These are phyloP conservation scores for Phoma sp. DNA, from an alignment of 2,329 filamentous ascomycete genomes.

Conservation along the genomic window DNA sequence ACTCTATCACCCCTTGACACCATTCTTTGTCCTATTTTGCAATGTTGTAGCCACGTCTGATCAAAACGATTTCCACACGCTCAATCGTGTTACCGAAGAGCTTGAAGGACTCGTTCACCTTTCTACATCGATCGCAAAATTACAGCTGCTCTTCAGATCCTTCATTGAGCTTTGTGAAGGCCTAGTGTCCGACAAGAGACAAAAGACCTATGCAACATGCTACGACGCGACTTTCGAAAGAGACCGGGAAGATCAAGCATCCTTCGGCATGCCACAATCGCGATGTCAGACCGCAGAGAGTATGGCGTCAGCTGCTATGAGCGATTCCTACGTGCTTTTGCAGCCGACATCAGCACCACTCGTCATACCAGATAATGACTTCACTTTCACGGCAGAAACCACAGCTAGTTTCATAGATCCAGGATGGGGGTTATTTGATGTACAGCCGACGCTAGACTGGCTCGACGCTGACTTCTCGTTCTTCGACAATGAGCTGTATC, in stretches of 20 bases:
- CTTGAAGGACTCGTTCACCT: slow-evolving; percentile 25
- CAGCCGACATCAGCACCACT: too few species aligned
- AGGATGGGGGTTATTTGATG: slow-evolving; percentile 26
- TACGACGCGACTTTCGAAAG: too few species aligned
- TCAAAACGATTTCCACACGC: slow-evolving; percentile 18
- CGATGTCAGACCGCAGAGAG: too few species aligned
- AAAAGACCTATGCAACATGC: too few species aligned
- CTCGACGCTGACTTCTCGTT: slow-evolving; percentile 28
- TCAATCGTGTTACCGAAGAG: slow-evolving; percentile 20
- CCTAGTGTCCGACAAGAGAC: too few species aligned
- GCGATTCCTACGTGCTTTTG: too few species aligned
- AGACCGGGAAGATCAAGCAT: too few species aligned
- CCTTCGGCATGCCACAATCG: too few species aligned
- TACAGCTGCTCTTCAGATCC: too few species aligned
- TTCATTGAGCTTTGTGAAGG: too few species aligned
- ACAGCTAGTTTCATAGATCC: slow-evolving; percentile 4
- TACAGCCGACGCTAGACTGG: slow-evolving; percentile 32
- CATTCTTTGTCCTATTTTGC: slow-evolving; percentile 32
- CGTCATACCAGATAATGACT: not conserved
- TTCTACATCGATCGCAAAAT: not conserved
- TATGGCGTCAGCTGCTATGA: too few species aligned
- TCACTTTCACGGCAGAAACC: not conserved
- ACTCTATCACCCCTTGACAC: slow-evolving; percentile 28
- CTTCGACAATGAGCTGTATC: slow-evolving; percentile 12
- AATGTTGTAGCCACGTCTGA: slow-evolving; percentile 28